Base-by-base conservation (phyloP, 148 eudicot genomes). In the Mesembryanthemum crystallinum region DNA sequence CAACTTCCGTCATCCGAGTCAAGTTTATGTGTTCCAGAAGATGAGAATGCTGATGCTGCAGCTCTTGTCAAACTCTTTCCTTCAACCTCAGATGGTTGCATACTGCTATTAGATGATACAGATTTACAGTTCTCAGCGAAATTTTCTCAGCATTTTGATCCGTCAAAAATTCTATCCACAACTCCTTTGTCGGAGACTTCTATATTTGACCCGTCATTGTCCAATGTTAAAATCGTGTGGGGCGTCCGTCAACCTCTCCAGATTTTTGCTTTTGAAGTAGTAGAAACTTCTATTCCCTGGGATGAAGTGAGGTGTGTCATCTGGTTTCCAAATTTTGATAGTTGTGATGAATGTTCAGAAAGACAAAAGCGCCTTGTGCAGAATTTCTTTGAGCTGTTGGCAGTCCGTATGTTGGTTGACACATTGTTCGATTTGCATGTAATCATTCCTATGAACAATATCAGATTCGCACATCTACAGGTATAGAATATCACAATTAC, bases 381-480 rank as follows among this genome's bases (percentile, higher is more conserved):
- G 62, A 83, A 80, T 51, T 92, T 92, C 75, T 94, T 92, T 45
- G 85, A 84, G 86, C 83, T 70, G 73, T 75, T 92, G 66, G 91
- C 89, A 24, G 42, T 85, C 13, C 90, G 91, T 52, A 83, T 90
- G 37, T 73, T 85, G 82, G 90, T 86, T 52, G 90, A 85, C 67
- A 72, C 77, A 61, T 78, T 89, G 77, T 60, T 69, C 63, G 87
- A 84, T 47, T 72, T 90, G 76, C 88, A 73, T 64, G 83, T 92
- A 42, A 84, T 94, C 51, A 67, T 92, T 39, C 77, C 82, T 55
- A 90, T 92, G 93, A 92, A 94, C 83, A 94, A 94, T 67, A 79
- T 90, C 54, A 85, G 93, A 33, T 94, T 94, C 81, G 85, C 97
- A 35, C 93, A 84, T 67, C 84, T 94, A 67, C 93, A 92, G 98